Conservation (phyloP, 306 rosid genomes). For the Quercus robur region DNA sequence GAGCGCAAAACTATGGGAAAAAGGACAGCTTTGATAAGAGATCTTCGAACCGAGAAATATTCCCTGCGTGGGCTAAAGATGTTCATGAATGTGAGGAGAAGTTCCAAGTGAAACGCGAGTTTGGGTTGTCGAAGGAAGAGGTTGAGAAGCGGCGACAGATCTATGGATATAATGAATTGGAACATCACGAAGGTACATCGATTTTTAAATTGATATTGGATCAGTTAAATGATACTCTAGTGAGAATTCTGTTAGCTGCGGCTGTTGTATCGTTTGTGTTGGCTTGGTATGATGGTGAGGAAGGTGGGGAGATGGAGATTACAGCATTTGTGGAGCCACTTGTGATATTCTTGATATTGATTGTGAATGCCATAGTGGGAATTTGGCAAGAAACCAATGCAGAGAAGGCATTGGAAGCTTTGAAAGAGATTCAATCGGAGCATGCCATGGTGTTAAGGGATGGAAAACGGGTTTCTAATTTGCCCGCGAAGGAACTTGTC, state of each 20-base stretch:
- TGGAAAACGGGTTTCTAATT: slow-evolving; percentile 24
- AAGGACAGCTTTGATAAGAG: neutral
- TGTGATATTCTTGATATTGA: slow-evolving; percentile 49
- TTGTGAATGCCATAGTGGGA: slow-evolving; percentile 69
- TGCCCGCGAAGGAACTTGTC: slow-evolving; percentile 76
- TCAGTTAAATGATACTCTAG: slow-evolving; percentile 86
- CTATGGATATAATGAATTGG: slow-evolving; percentile 75
- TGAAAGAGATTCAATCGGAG: slow-evolving; percentile 95
- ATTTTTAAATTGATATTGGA: slow-evolving; percentile 67
- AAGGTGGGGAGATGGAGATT: slow-evolving; percentile 56
- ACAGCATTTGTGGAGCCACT: slow-evolving; percentile 59
- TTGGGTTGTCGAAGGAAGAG: slow-evolving; percentile 17
- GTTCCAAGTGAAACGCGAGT: neutral
- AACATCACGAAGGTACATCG: slow-evolving; percentile 78
- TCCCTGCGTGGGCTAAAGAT: neutral
- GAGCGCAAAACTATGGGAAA: neutral
- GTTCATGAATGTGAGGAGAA: neutral
- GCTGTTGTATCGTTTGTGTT: slow-evolving; percentile 83
- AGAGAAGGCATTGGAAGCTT: slow-evolving; percentile 88
- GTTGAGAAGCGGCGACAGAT: slow-evolving; percentile 52
- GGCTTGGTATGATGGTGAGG: slow-evolving; percentile 78
- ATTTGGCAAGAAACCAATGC: slow-evolving; percentile 97
- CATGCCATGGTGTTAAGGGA: slow-evolving; percentile 67
- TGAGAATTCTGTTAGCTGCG: slow-evolving; percentile 79
- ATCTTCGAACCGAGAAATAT: neutral